These are phyloP conservation scores for Abelmoschus esculentus DNA, from an alignment of 345 rosid species.

Conservation along the genomic window DNA sequence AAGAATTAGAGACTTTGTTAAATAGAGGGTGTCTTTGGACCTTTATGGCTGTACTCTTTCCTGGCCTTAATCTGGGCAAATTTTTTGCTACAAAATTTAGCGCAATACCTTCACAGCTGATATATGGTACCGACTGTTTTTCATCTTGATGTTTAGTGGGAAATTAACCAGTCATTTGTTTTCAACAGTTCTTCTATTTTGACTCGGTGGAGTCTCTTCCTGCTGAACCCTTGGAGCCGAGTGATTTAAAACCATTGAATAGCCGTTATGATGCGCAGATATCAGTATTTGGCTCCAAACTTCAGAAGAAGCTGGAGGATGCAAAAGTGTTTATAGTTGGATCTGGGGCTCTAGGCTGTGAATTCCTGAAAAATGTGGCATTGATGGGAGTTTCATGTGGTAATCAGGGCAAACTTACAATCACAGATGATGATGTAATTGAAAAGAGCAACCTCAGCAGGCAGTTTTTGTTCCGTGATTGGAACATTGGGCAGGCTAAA, in stretches of 20 bases:
- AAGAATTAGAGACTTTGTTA: not conserved
- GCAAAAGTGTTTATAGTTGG: conserved; percentile 8
- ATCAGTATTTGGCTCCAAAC: conserved; percentile 3
- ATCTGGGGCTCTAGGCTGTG: conserved; percentile 7
- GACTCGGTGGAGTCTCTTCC: conserved; percentile 7
- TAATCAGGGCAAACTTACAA: not conserved
- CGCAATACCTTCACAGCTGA: not conserved
- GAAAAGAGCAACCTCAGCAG: conserved; percentile 12
- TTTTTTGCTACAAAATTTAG: not conserved
- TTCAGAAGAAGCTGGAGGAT: conserved; percentile 10
- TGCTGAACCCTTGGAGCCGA: conserved; percentile 2
- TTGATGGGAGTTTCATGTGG: conserved; percentile 9
- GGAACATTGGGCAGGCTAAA: conserved; percentile 9
- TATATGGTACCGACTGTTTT: not conserved
- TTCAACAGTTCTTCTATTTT: conserved; percentile 8
- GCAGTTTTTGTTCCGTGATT: conserved; percentile 7
- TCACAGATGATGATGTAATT: conserved; percentile 10
- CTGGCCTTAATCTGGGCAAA: not conserved
- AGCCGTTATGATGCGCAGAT: conserved; percentile 6
- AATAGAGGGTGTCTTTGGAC: not conserved
- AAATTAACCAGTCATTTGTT: not conserved
- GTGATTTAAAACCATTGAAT: conserved; percentile 6
- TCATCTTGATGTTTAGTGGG: not conserved
- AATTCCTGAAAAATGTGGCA: conserved; percentile 9
- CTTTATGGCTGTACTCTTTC: not conserved